phyloP scores from a whole-genome alignment of 1,284 basidiomycete genomes.

The Schizophyllum commune region DNA sequence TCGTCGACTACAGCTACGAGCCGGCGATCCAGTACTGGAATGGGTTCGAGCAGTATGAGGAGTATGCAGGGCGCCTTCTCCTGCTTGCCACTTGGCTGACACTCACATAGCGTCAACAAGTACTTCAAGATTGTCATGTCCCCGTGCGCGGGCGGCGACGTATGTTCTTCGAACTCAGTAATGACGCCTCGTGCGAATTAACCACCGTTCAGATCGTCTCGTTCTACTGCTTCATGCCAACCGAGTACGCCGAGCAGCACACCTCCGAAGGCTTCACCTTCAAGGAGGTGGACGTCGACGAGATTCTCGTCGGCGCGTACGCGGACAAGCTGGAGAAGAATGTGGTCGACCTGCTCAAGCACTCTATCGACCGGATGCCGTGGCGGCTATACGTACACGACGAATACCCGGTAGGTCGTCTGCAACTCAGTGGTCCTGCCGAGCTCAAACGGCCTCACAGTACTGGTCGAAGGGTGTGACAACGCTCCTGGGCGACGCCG shows the following conservation, averaged over 20 bases:
- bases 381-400: conserved; percentile 28
- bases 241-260: conserved; percentile 24
- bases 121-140: conserved; percentile 31
- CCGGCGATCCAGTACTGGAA: conserved; percentile 20
- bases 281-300: conserved; percentile 22
- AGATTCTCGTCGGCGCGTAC: conserved; percentile 23
- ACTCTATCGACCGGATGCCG: conserved; percentile 27
- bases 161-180: conserved; percentile 24
- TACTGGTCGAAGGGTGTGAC: conserved; percentile 23
- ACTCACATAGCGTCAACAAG: conserved; percentile 21
- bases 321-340: conserved; percentile 22
- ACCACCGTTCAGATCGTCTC: background rate
- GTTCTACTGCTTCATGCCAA: conserved; percentile 21
- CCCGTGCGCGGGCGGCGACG: conserved; percentile 22
- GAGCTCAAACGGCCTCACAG: too few relatives aligned
- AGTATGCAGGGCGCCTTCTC: background rate
- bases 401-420: conserved; percentile 19
- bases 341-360: conserved; percentile 20
- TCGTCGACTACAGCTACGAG: conserved; percentile 22
- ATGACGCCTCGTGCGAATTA: background rate
- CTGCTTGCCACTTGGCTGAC: conserved; percentile 26
- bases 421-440: too few relatives aligned
- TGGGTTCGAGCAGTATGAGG: background rate
- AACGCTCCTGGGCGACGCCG: conserved; percentile 25
- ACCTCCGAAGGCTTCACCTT: conserved; percentile 24